Evolutionary conservation across 768 basidiomycete species (phyloP), one percentile per base, ranked within the genome.

Genomic region (Leccinum broughii): DNA sequence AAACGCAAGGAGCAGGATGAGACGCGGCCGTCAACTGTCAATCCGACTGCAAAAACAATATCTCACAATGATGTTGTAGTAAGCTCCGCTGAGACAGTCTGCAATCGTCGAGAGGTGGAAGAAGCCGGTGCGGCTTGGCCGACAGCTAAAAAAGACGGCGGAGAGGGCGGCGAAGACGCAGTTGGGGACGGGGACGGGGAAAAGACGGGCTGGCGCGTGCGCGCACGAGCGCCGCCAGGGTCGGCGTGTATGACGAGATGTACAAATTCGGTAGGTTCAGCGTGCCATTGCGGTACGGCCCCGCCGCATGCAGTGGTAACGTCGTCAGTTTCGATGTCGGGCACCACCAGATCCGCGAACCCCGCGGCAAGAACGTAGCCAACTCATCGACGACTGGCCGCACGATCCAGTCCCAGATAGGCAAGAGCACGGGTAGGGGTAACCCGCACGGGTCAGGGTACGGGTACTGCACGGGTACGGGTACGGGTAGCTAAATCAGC

Each of bases 171-270:
- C 34, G 34, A 34, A 17, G 37, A 39, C 7, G 37, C 37, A 8
- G 6, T 17, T 15, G 37, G 8, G 15, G 37, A 39, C 9, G 20
- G 46, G 10, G 46, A 48, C n/a, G 15, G 10, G 22, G 46, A 10
- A 48, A 22, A 15, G 2, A 35, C 26, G 30, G 24, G 55, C 13
- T 35, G 39, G 6, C 75, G 66, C 6, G 69, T 24, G 24, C 65
- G 5, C 68, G 65, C 24, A 71, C 63, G 13, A 76, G 64, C 5
- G 76, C 71, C 9, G 65, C 57, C 3, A 76, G 20, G 0, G 72
- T 70, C 0, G 76, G 75, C 6, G 73, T 77, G 54, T 76, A 76
- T 9, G 75, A 76, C 6, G 76, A 76, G 35, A 76, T 26, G 48
- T 68, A 66, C 8, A 72, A 48, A 46, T 64, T 58, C 1, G 64